Percentiles rank a stretch among this genome's conserved stretches.
phyloP scores from a whole-genome alignment of 2,329 filamentous ascomycete species.

The Balansia obtecta region DNA sequence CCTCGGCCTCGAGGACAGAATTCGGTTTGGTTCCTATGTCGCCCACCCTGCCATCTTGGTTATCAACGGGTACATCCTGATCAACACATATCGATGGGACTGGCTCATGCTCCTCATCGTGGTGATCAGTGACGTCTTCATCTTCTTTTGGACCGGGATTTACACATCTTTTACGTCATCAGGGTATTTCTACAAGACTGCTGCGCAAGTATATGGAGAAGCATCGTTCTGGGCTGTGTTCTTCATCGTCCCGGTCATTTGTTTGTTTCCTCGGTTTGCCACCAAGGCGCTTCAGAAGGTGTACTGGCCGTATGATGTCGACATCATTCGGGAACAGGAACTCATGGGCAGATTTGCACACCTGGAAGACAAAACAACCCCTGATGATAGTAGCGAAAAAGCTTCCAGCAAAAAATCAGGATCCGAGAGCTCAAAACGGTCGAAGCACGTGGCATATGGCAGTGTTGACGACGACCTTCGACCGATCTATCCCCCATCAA shows the following conservation, averaged over 20 bases:
- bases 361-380: constrained; percentile 30
- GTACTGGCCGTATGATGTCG: constrained; percentile 83
- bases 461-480: constrained; percentile 77
- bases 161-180: constrained; percentile 48
- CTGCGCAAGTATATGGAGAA: constrained; percentile 64
- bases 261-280: constrained; percentile 75
- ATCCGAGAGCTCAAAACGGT: constrained; percentile 45
- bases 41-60: constrained; percentile 73
- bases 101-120: constrained; percentile 87
- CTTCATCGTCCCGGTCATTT: constrained; percentile 66
- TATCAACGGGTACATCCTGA: constrained; percentile 87
- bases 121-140: constrained; percentile 66
- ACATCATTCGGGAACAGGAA: constrained; percentile 91
- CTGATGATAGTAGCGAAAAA: constrained; percentile 25
- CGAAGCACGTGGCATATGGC: constrained; percentile 44
- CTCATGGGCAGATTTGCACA: constrained; percentile 71
- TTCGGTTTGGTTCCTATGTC: constrained; percentile 77
- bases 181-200: constrained; percentile 59
- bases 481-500: constrained; percentile 87
- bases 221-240: constrained; percentile 81
- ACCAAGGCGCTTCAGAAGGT: constrained; percentile 87
- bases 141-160: constrained; percentile 93
- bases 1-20: constrained; percentile 63
- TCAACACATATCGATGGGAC: constrained; percentile 97
- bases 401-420: constrained; percentile 29